Percentiles rank a stretch among this genome's conserved stretches.
Conservation (phyloP, 768 basidiomycete species). For the Gymnopilus dilepis region DNA sequence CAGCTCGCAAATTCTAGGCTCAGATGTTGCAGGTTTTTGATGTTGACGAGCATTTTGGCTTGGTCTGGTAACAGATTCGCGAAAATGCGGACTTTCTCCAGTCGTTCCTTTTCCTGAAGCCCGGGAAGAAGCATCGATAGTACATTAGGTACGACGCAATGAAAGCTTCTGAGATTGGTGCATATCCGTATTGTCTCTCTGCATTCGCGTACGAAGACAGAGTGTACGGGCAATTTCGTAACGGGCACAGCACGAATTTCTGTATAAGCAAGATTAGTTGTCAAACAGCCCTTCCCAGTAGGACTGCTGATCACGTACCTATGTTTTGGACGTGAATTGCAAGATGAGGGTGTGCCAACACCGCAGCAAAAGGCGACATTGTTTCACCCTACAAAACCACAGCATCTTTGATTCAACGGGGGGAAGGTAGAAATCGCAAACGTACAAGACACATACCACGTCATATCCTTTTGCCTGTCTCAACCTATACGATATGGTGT, state of each 20-base stretch:
- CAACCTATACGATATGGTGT: conserved; percentile 56
- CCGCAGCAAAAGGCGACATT: conserved; percentile 64
- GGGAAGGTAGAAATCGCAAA: background rate
- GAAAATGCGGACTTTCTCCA: conserved; percentile 54
- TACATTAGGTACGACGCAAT: conserved; percentile 51
- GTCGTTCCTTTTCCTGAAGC: conserved; percentile 47
- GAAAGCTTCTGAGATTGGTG: conserved; percentile 60
- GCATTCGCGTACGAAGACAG: conserved; percentile 60
- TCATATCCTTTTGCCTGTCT: conserved; percentile 65
- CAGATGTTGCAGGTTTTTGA: conserved; percentile 49
- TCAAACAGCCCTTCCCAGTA: background rate
- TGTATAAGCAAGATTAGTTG: conserved; percentile 24
- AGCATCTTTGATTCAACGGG: conserved; percentile 8
- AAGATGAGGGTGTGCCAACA: conserved; percentile 56
- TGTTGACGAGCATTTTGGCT: conserved; percentile 43
- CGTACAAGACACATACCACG: conserved; percentile 39
- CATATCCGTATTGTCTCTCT: conserved; percentile 51
- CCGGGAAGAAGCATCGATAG: conserved; percentile 55
- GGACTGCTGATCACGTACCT: conserved; percentile 38
- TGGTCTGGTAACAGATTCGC: conserved; percentile 62
- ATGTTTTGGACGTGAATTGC: conserved; percentile 64
- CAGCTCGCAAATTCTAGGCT: conserved; percentile 66
- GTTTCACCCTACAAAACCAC: conserved; percentile 35
- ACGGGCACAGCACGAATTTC: conserved; percentile 57
- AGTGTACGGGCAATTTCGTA: conserved; percentile 40